Evolutionary conservation across 805 yeast genomes (phyloP).

Genomic region (Saccharomyces mikatae): DNA sequence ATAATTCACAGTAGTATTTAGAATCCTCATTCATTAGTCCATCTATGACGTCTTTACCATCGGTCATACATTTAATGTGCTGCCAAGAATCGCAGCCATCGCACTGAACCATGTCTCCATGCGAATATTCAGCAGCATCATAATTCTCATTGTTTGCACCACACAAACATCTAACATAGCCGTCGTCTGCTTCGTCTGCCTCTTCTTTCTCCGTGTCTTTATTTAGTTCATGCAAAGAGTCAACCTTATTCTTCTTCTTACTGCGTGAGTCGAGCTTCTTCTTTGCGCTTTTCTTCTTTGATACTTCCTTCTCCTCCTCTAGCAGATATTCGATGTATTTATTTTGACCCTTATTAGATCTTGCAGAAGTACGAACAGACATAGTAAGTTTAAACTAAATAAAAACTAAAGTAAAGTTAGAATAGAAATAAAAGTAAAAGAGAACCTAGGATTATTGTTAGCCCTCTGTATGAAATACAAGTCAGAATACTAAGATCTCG

Average conservation of each 20-base stretch:
- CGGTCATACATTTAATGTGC: slow-evolving; percentile 55
- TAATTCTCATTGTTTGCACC: slow-evolving; percentile 52
- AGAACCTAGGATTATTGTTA: background rate
- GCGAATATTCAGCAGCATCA: slow-evolving; percentile 45
- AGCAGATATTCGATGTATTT: slow-evolving; percentile 22
- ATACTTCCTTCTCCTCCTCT: slow-evolving; percentile 25
- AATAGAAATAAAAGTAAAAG: background rate
- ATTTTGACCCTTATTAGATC: slow-evolving; percentile 38
- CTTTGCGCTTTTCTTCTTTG: slow-evolving; percentile 4
- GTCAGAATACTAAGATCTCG: background rate
- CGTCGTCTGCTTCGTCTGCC: slow-evolving; percentile 28
- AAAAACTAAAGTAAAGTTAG: background rate
- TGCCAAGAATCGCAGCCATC: slow-evolving; percentile 66
- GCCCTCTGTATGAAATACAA: background rate
- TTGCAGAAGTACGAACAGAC: slow-evolving; percentile 35
- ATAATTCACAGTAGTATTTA: slow-evolving; percentile 45
- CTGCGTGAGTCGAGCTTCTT: slow-evolving; percentile 8
- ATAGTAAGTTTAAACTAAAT: slow-evolving; percentile 3
- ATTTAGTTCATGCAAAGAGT: slow-evolving; percentile 6
- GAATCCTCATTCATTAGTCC: slow-evolving; percentile 35
- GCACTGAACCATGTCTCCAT: slow-evolving; percentile 57
- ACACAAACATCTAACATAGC: slow-evolving; percentile 54
- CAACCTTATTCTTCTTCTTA: slow-evolving; percentile 11
- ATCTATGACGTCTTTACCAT: slow-evolving; percentile 23
- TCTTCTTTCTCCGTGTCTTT: slow-evolving; percentile 13